phyloP scores from a whole-genome alignment of 169 alveolate species.

The Hepatocystis sp. region DNA sequence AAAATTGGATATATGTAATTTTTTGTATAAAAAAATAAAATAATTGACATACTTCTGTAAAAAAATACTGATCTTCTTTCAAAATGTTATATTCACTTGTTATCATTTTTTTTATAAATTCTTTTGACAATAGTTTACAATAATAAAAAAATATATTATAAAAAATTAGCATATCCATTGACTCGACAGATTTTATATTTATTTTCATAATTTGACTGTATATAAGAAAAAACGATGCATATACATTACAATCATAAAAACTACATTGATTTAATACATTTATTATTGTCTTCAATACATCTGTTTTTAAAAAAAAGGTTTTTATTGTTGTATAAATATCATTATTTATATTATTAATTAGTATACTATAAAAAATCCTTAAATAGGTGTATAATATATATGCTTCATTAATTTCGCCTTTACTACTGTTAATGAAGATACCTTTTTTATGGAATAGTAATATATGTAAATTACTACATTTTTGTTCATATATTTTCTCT shows the following conservation, averaged over 20 bases:
- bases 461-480: slow-evolving; percentile 6
- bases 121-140: slow-evolving; percentile 48
- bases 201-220: slow-evolving; percentile 63
- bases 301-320: slow-evolving; percentile 16
- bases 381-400: slow-evolving; percentile 26
- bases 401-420: slow-evolving; percentile 54
- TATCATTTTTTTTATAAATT: slow-evolving; percentile 30
- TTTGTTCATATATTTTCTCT: slow-evolving; percentile 38
- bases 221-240: slow-evolving; percentile 69
- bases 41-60: slow-evolving; percentile 30
- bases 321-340: slow-evolving; percentile 33
- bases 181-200: slow-evolving; percentile 47
- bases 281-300: slow-evolving; percentile 37
- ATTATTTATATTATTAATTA: slow-evolving; percentile 41
- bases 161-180: slow-evolving; percentile 72
- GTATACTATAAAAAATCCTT: slow-evolving; percentile 44
- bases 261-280: slow-evolving; percentile 43
- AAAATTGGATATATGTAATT: slow-evolving; percentile 73
- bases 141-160: slow-evolving; percentile 64
- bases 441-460: slow-evolving; percentile 66
- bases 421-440: slow-evolving; percentile 36
- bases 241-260: slow-evolving; percentile 73
- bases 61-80: slow-evolving; percentile 49
- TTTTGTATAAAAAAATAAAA: slow-evolving; percentile 73
- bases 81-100: slow-evolving; percentile 43